These are phyloP conservation scores for Lactarius tabidus DNA, from an alignment of 768 basidiomycete genomes.

Conservation along the genomic window DNA sequence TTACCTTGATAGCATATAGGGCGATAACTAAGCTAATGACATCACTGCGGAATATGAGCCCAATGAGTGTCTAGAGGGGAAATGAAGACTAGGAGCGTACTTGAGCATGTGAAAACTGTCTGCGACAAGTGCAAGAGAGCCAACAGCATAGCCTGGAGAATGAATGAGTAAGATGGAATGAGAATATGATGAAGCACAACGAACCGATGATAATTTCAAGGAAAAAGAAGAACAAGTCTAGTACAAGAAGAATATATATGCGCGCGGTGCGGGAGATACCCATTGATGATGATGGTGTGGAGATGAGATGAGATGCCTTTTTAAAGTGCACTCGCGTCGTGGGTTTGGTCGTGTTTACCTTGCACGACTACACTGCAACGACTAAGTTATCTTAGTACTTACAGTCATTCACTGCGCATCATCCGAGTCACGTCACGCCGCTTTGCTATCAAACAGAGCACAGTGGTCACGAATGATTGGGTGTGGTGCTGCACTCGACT, in stretches of 20 bases:
- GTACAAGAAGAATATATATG: slow-evolving; percentile 71
- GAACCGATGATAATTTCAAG: slow-evolving; percentile 78
- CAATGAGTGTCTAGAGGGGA: background rate
- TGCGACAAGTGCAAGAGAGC: slow-evolving; percentile 90
- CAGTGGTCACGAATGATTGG: too few species aligned
- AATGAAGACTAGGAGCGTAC: slow-evolving; percentile 42
- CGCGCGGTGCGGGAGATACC: slow-evolving; percentile 61
- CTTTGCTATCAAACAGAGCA: too few species aligned
- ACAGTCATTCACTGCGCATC: too few species aligned
- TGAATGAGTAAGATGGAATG: background rate
- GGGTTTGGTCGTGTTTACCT: too few species aligned
- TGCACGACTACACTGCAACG: too few species aligned
- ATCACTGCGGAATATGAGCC: slow-evolving; percentile 56
- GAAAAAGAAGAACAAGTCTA: slow-evolving; percentile 85
- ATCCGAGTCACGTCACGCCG: too few species aligned
- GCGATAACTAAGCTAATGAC: slow-evolving; percentile 94
- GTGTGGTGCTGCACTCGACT: too few species aligned
- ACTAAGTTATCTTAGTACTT: too few species aligned
- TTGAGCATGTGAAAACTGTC: slow-evolving; percentile 99
- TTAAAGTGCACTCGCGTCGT: background rate
- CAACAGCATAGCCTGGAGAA: slow-evolving; percentile 82
- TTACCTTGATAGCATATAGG: slow-evolving; percentile 86
- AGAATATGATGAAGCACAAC: slow-evolving; percentile 24
- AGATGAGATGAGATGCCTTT: slow-evolving; percentile 5
- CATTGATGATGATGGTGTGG: slow-evolving; percentile 27